Base-by-base conservation (phyloP, 2,329 filamentous ascomycete genomes). In the Dothiorella sarmentorum region DNA sequence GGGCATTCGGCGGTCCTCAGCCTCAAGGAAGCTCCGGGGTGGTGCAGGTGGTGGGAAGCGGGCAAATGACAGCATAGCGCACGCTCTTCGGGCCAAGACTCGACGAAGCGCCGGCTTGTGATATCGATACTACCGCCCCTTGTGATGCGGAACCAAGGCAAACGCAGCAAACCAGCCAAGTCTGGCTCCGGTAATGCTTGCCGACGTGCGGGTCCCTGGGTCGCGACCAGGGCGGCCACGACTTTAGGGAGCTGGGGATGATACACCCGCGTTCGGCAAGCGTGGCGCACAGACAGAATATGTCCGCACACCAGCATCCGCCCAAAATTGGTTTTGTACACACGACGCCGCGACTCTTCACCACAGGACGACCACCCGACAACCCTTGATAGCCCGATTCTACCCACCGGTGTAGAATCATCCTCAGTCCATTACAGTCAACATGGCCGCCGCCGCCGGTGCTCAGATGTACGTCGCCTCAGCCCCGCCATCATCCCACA, bases 381-480 rank as follows among this genome's bases (percentile, higher is more conserved):
- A 63, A 66, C 61, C 64, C 60, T 59, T 62, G 20, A 67, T 18
- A 62, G 64, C 63, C 65, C 69, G 70, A 73, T 55, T 55, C 47
- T 55, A 69, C 65, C 66, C 62, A 66, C 61, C 37, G 33, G 60
- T 63, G 66, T 64, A 68, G 66, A 63, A 68, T 71, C 57, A 53
- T 55, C 45, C 57, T 72, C 70, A 70, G 68, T 67, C 52, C 67
- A 67, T 67, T 63, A 66, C 66, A 65, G 68, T 69, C 65, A 74
- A 64, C 61, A 75, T 75, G 73, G 72, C 73, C 66, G 71, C 72
- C 63, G 69, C 72, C 64, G 71, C 73, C 63, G 60, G 58, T 61
- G 69, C 68, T 65, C 69, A 72, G 67, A 75, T 75, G 73, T 75
- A 66, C 68, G 73, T 74, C 33, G 42, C 29, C 44, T 35, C 51